Percentiles rank a stretch among this genome's conserved stretches.
Conservation (phyloP, 1,284 basidiomycete species). For the Leccinum subrobustum region DNA sequence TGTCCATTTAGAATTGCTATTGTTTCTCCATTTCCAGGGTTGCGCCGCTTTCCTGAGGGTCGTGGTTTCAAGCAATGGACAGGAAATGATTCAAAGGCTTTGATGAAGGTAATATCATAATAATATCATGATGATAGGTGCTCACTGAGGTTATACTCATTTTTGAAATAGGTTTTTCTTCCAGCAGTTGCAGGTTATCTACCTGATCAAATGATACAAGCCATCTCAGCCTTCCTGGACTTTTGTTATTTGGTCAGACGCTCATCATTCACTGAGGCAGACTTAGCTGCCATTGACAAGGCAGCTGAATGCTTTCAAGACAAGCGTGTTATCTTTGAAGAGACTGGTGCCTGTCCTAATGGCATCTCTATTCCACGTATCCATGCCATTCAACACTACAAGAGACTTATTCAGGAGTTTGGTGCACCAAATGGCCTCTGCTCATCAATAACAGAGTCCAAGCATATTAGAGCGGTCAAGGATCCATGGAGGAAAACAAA, state of each 20-base stretch:
- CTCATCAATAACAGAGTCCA: not conserved
- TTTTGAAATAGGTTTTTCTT: too few relatives aligned
- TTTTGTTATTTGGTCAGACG: not conserved
- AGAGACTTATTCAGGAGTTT: not conserved
- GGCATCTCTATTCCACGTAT: not conserved
- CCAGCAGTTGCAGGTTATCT: not conserved
- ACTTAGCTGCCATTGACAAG: not conserved
- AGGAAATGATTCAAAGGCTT: not conserved
- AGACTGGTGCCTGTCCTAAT: not conserved
- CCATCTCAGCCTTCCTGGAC: not conserved
- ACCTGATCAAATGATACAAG: not conserved
- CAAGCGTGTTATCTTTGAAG: not conserved
- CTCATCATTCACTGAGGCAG: not conserved
- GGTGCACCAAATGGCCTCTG: not conserved
- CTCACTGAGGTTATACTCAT: not conserved
- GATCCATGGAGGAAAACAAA: not conserved
- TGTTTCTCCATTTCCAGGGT: not conserved
- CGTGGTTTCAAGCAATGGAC: not conserved
- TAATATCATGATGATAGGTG: too few relatives aligned
- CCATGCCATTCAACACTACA: not conserved
- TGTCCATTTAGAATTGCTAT: not conserved
- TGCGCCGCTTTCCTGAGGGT: not conserved
- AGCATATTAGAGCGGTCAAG: not conserved
- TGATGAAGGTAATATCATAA: not conserved
- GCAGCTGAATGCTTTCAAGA: not conserved